Evolutionary conservation across 139 green algal species (phyloP), one percentile per base, ranked within the genome.

Genomic region (Coccomyxa sp.): DNA sequence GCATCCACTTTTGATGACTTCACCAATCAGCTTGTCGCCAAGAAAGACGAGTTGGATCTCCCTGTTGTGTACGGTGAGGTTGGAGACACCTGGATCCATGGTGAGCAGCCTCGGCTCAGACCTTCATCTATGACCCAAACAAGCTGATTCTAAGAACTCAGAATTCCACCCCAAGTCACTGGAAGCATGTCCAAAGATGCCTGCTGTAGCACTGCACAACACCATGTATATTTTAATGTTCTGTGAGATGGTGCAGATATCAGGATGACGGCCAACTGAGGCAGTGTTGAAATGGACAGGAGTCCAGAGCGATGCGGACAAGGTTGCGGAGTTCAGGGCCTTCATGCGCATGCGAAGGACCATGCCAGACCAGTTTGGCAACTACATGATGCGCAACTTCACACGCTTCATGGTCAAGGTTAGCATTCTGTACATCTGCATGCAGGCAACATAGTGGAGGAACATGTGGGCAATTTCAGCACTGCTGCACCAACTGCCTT

Each of bases 21-120:
- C 74, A 79, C 87, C 68, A 71, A n/a, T 12, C 60, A 83, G 7
- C 81, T 94, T 27, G 76, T 89, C 75, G 30, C 86, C 60, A 11
- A 1, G 27, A 84, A 88, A 0, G 45, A 21, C 13, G 12, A 66
- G 23, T 27, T 74, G 58, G n/a, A 28, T n/a, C 79, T 83, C 58
- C 79, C 68, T 13, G 68, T 83, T 23, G 28, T 86, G 16, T 85
- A 80, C 28, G 10, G 80, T n/a, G 84, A 87, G 66, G 88, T 94
- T 10, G 91, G 91, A 15, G 91, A 95, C 86, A 92, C 90, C 0
- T 95, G 91, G 91, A 88, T 92, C 45, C 84, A 93, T 77, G 91
- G 91, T 76, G 71, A 30, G 76, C 14, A n/a, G 58, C 23, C 30
- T 32, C 4, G 17, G 23, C 1, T 3, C 27, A 78, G 71, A 78